These are phyloP conservation scores for Erythrobasidium yunnanense DNA, from an alignment of 768 basidiomycete species.

Conservation along the genomic window DNA sequence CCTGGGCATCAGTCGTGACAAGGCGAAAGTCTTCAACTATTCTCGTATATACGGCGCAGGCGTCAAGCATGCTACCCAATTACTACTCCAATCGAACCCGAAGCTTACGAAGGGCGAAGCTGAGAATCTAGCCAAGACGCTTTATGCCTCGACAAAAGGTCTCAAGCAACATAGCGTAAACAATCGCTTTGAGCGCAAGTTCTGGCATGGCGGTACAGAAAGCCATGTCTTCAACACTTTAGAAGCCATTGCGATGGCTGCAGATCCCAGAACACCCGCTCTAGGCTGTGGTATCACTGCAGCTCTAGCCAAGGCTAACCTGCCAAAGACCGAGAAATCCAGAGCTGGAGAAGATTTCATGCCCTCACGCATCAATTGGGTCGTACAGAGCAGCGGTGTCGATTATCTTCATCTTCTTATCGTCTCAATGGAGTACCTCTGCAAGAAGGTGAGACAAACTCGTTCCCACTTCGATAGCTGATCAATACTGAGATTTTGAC, in stretches of 20 bases:
- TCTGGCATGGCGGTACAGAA: slow-evolving; percentile 96
- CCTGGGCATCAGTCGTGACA: slow-evolving; percentile 80
- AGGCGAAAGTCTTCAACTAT: slow-evolving; percentile 98
- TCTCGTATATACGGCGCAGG: slow-evolving; percentile 98
- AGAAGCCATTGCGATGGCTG: slow-evolving; percentile 81
- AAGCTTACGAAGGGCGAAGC: slow-evolving; percentile 68
- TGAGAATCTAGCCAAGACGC: slow-evolving; percentile 62
- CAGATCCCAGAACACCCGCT: slow-evolving; percentile 78
- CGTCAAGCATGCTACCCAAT: slow-evolving; percentile 78
- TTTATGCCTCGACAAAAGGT: slow-evolving; percentile 90
- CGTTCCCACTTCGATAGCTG: neutral
- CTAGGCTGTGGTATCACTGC: slow-evolving; percentile 87
- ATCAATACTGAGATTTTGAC: neutral
- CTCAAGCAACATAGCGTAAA: slow-evolving; percentile 30
- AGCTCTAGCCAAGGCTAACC: slow-evolving; percentile 78
- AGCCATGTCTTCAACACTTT: slow-evolving; percentile 95
- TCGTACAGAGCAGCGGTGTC: slow-evolving; percentile 94
- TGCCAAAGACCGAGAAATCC: slow-evolving; percentile 49
- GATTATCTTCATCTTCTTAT: slow-evolving; percentile 96
- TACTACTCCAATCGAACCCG: slow-evolving; percentile 74
- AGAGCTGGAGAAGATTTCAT: slow-evolving; percentile 66
- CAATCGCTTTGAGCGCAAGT: slow-evolving; percentile 50
- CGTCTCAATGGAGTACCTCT: slow-evolving; percentile 83
- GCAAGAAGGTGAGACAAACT: slow-evolving; percentile 39
- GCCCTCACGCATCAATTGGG: slow-evolving; percentile 97